A percentile compares a stretch with the other conserved stretches of the same genome.
Evolutionary conservation across 352 stramenopile species (phyloP).

Genomic region (Phytophthora palmivora): DNA sequence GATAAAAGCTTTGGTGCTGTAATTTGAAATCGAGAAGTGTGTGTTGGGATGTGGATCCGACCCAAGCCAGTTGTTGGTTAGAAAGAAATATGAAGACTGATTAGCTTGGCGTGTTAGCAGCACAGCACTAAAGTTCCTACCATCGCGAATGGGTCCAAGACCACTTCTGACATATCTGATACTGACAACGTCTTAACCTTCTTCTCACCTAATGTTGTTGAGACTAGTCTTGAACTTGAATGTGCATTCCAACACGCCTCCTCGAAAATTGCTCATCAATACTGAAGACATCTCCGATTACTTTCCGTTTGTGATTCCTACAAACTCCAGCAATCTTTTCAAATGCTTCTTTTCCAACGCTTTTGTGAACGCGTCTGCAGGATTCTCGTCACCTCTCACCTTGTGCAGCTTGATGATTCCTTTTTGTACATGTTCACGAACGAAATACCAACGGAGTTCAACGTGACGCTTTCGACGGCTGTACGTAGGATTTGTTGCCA

Average conservation of each 20-base stretch:
- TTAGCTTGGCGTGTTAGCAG: too few species aligned
- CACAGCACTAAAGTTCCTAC: too few species aligned
- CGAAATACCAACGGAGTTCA: constrained; percentile 10
- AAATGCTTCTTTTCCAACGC: constrained; percentile 7
- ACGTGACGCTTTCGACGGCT: constrained; percentile 7
- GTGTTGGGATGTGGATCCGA: too few species aligned
- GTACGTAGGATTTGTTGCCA: constrained; percentile 7
- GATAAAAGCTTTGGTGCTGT: too few species aligned
- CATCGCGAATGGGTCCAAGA: too few species aligned
- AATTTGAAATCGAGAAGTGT: too few species aligned
- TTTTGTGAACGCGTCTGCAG: constrained; percentile 3
- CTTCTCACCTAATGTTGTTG: too few species aligned
- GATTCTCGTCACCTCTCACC: constrained; percentile 6
- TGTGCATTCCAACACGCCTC: constrained; percentile 9
- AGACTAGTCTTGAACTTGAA: too few species aligned
- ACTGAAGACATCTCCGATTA: constrained; percentile 3
- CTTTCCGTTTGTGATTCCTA: constrained; percentile 1
- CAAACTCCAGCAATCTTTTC: background rate
- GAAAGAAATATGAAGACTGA: too few species aligned
- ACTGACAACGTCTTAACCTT: too few species aligned
- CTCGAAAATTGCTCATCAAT: constrained; percentile 9
- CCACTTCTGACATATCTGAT: too few species aligned
- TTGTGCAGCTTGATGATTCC: constrained; percentile 8
- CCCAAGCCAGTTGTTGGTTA: too few species aligned
- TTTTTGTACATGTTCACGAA: constrained; percentile 11